phyloP scores from a whole-genome alignment of 805 yeast species.

The Teunomyces stri region DNA sequence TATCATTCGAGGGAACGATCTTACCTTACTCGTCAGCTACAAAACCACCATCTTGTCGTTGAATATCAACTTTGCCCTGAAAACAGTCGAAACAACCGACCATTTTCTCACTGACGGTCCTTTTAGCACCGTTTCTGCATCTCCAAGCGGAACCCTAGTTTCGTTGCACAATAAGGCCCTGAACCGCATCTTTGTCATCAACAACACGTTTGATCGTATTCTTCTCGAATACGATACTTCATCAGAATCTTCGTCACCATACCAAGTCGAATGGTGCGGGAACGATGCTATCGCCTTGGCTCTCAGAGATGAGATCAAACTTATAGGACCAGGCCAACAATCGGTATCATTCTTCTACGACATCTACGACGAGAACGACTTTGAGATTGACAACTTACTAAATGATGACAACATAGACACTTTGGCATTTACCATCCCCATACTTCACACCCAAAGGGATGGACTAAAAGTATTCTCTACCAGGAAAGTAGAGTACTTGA shows the following conservation, averaged over 20 bases:
- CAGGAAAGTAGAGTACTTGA: constrained; percentile 56
- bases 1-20: constrained; percentile 7
- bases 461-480: constrained; percentile 69
- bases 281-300: constrained; percentile 72
- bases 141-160: constrained; percentile 58
- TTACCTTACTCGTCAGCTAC: constrained; percentile 23
- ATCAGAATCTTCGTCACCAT: constrained; percentile 37
- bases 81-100: constrained; percentile 30
- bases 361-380: constrained; percentile 25
- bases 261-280: constrained; percentile 75
- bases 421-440: constrained; percentile 32
- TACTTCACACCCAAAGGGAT: constrained; percentile 56
- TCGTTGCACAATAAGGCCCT: constrained; percentile 41
- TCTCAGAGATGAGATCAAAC: constrained; percentile 60
- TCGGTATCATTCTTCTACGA: constrained; percentile 51
- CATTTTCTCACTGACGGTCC: constrained; percentile 49
- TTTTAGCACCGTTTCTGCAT: constrained; percentile 38
- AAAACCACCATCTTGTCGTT: constrained; percentile 26
- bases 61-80: constrained; percentile 20
- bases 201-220: constrained; percentile 43
- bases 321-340: constrained; percentile 70
- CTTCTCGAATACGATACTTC: constrained; percentile 46
- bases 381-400: constrained; percentile 25
- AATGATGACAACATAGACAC: constrained; percentile 11
- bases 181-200: constrained; percentile 49